Conservation (phyloP, 176 grass and related monocot genomes). For the Oryza australiensis region DNA sequence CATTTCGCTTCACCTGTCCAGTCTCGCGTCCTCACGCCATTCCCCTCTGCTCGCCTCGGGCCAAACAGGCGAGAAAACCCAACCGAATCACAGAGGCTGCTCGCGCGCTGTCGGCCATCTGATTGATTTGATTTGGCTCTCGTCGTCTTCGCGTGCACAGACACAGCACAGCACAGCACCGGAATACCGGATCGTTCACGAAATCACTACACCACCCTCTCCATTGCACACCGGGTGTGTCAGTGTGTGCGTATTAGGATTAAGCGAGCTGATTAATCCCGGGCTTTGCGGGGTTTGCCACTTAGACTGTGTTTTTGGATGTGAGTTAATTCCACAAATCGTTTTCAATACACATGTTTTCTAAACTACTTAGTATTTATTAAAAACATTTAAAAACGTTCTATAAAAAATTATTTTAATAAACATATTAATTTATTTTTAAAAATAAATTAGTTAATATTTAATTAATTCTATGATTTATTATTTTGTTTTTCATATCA, state of each 20-base stretch:
- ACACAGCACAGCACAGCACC: too few relatives aligned
- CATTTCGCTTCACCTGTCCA: neutral
- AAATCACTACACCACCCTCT: neutral
- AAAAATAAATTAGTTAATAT: too few relatives aligned
- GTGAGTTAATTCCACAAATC: too few relatives aligned
- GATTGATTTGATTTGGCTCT: neutral
- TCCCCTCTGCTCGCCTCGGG: neutral
- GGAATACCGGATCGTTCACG: neutral
- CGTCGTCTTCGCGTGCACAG: neutral
- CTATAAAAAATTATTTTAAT: too few relatives aligned
- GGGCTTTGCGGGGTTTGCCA: neutral
- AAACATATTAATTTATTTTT: too few relatives aligned
- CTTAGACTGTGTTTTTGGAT: too few relatives aligned
- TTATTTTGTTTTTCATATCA: too few relatives aligned
- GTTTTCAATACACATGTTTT: too few relatives aligned
- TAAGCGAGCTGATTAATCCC: neutral
- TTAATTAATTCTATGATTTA: too few relatives aligned
- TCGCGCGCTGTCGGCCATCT: neutral
- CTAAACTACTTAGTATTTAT: too few relatives aligned
- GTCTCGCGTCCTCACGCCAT: neutral
- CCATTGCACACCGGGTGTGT: neutral
- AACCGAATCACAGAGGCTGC: neutral
- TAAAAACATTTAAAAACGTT: too few relatives aligned
- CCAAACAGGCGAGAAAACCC: conserved; percentile 3
- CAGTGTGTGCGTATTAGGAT: neutral